These are phyloP conservation scores for Quercus rubra DNA, from an alignment of 306 rosid genomes.

Conservation along the genomic window DNA sequence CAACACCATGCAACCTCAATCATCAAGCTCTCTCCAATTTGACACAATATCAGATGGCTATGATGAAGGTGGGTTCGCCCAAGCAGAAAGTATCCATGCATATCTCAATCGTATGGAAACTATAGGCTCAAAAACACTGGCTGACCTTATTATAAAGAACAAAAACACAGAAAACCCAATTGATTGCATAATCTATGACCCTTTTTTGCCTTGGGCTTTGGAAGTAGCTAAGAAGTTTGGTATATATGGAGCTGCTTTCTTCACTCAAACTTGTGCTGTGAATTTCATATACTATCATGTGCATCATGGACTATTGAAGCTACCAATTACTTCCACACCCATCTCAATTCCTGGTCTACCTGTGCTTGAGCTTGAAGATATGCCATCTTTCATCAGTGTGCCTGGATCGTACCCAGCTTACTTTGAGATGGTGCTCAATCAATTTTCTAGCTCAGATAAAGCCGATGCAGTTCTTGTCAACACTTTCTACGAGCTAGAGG, in stretches of 20 bases:
- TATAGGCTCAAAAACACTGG: conserved; percentile 36
- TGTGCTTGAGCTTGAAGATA: conserved; percentile 36
- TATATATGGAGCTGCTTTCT: conserved; percentile 40
- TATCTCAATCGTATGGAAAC: conserved; percentile 38
- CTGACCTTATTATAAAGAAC: conserved; percentile 40
- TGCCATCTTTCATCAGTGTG: conserved; percentile 46
- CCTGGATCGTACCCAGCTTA: conserved; percentile 50
- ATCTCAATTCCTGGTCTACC: conserved; percentile 46
- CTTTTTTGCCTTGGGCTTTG: conserved; percentile 44
- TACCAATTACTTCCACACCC: conserved; percentile 30
- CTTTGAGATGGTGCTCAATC: conserved; percentile 46
- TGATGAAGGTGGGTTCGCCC: conserved; percentile 52
- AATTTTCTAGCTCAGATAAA: conserved; percentile 37
- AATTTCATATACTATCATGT: conserved; percentile 35
- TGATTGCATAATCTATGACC: conserved; percentile 48
- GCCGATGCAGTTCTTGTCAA: conserved; percentile 60
- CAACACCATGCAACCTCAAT: conserved; percentile 37
- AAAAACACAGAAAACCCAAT: conserved; percentile 28
- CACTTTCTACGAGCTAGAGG: conserved; percentile 57
- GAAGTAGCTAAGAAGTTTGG: conserved; percentile 56
- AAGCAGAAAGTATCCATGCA: conserved; percentile 23
- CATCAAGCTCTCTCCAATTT: conserved; percentile 24
- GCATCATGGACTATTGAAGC: conserved; percentile 34
- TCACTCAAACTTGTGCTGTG: conserved; percentile 54
- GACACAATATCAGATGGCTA: conserved; percentile 67